Evolutionary conservation across 805 yeast species (phyloP).

Genomic region (Cyberlindnera lachancei): DNA sequence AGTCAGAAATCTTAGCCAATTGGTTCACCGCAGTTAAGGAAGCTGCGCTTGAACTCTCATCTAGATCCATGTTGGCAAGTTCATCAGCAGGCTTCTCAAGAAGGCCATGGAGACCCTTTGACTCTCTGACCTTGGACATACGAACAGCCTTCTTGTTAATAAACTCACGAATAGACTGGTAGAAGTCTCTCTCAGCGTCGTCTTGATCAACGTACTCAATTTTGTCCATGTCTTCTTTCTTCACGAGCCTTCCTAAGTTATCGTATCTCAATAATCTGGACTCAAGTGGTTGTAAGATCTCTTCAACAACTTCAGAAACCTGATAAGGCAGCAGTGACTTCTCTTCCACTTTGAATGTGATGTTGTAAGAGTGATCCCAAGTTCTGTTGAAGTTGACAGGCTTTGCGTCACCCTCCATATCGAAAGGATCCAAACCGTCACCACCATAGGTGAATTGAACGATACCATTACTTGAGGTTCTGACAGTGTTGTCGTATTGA

Average conservation of each 20-base stretch:
- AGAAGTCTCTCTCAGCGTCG: slow-evolving; percentile 85
- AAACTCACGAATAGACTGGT: slow-evolving; percentile 65
- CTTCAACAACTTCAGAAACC: slow-evolving; percentile 47
- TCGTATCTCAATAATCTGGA: slow-evolving; percentile 56
- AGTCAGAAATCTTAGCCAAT: slow-evolving; percentile 56
- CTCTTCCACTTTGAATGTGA: slow-evolving; percentile 54
- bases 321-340: slow-evolving; percentile 63
- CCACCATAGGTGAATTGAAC: slow-evolving; percentile 98
- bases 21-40: slow-evolving; percentile 50
- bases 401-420: slow-evolving; percentile 98
- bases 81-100: slow-evolving; percentile 38
- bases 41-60: slow-evolving; percentile 27
- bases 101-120: slow-evolving; percentile 41
- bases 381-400: slow-evolving; percentile 92
- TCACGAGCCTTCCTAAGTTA: slow-evolving; percentile 53
- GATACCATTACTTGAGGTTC: slow-evolving; percentile 92
- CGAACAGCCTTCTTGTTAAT: slow-evolving; percentile 46
- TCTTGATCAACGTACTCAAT: slow-evolving; percentile 70
- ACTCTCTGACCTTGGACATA: slow-evolving; percentile 50
- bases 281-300: slow-evolving; percentile 55
- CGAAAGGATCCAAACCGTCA: slow-evolving; percentile 95
- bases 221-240: slow-evolving; percentile 36
- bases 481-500: slow-evolving; percentile 87
- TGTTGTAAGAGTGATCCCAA: slow-evolving; percentile 85
- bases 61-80: slow-evolving; percentile 32